Evolutionary conservation across 345 rosid genomes (phyloP).

Genomic region (Streptanthus diversifolius): DNA sequence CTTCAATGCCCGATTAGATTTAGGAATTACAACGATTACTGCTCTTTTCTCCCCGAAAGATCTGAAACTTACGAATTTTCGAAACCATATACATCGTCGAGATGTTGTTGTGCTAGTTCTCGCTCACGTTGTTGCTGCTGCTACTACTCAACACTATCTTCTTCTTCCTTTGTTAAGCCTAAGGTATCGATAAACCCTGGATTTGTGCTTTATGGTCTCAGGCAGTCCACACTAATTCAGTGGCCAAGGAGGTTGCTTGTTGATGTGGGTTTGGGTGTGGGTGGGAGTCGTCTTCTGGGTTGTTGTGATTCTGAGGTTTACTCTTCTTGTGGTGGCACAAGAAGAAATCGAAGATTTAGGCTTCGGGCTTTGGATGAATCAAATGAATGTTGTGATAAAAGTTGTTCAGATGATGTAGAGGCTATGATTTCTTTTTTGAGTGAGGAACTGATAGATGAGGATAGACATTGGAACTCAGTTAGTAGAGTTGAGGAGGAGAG

Average conservation of each 20-base stretch:
- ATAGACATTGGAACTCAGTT: conserved; percentile 32
- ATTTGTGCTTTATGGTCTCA: conserved; percentile 48
- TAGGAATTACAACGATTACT: conserved; percentile 50
- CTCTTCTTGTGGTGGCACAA: conserved; percentile 37
- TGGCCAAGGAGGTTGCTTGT: conserved; percentile 56
- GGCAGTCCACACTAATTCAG: conserved; percentile 71
- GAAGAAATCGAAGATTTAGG: conserved; percentile 42
- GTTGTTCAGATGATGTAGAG: conserved; percentile 47
- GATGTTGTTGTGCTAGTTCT: conserved; percentile 38
- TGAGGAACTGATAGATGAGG: conserved; percentile 54
- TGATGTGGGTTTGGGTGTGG: conserved; percentile 39
- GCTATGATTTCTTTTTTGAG: conserved; percentile 73
- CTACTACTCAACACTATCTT: conserved; percentile 2
- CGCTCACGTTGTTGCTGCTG: conserved; percentile 42
- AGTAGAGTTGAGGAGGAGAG: conserved; percentile 45
- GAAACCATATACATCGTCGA: conserved; percentile 16
- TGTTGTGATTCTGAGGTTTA: conserved; percentile 42
- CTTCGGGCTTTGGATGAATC: conserved; percentile 36
- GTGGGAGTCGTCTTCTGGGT: conserved; percentile 33
- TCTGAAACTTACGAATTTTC: conserved; percentile 37
- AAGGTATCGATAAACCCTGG: conserved; percentile 43
- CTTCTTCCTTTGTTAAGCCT: conserved; percentile 33
- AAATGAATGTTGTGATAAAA: conserved; percentile 25
- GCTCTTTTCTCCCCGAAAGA: conserved; percentile 45
- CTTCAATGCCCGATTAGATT: conserved; percentile 40